Evolutionary conservation across 2,329 filamentous ascomycete species (phyloP).

Genomic region (Pseudovirgaria hyperparasitica): DNA sequence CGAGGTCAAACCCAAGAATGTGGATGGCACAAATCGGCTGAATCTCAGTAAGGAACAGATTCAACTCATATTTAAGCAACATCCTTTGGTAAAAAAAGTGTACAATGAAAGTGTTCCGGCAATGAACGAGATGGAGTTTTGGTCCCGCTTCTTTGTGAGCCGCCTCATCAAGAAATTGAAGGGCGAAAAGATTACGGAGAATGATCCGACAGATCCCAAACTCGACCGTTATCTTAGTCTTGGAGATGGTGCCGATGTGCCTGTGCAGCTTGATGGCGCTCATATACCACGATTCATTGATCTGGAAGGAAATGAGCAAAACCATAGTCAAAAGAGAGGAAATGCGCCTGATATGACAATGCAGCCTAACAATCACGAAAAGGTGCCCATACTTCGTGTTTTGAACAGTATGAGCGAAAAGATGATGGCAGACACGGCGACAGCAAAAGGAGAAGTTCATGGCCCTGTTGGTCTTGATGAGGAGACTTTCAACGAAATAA

Average conservation of each 20-base stretch:
- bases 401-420: constrained; percentile 88
- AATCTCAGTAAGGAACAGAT: constrained; percentile 88
- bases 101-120: constrained; percentile 84
- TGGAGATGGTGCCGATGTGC: constrained; percentile 44
- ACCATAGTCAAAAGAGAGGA: constrained; percentile 75
- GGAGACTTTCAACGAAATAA: constrained; percentile 59
- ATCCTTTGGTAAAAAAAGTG: constrained; percentile 77
- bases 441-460: constrained; percentile 58
- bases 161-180: constrained; percentile 81
- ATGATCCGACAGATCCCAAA: constrained; percentile 62
- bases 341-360: constrained; percentile 87
- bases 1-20: constrained; percentile 67
- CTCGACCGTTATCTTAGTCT: constrained; percentile 77
- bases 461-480: constrained; percentile 57
- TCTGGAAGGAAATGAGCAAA: constrained; percentile 86
- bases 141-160: constrained; percentile 88
- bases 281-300: constrained; percentile 84
- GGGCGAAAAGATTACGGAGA: constrained; percentile 72
- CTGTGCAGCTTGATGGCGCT: constrained; percentile 36
- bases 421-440: constrained; percentile 77
- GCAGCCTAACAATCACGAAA: constrained; percentile 59
- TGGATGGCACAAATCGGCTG: constrained; percentile 57
- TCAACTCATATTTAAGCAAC: constrained; percentile 82
- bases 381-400: constrained; percentile 78
- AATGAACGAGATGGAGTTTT: constrained; percentile 69